Evolutionary conservation across 73 alveolate genomes (phyloP).

Genomic region (Durusdinium trenchii): DNA sequence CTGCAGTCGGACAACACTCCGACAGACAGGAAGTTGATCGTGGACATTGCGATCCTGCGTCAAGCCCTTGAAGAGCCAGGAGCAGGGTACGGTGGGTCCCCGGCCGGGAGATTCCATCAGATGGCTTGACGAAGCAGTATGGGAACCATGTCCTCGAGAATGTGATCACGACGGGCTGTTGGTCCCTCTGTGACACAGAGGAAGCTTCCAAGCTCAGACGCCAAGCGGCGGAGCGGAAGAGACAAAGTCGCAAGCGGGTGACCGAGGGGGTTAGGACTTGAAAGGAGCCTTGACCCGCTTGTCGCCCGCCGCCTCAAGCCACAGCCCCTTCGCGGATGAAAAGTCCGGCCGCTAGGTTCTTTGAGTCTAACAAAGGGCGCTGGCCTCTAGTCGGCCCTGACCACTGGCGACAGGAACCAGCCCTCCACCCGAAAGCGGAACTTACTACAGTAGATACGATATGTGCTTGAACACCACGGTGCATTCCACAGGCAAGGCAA

Average conservation of each 20-base stretch:
- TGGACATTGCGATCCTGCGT: background rate
- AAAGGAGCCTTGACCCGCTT: background rate
- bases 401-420: too few species aligned
- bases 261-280: background rate
- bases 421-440: too few species aligned
- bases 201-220: background rate
- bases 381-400: too few species aligned
- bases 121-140: background rate
- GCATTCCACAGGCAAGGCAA: too few species aligned
- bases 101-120: background rate
- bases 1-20: background rate
- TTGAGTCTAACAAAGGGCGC: too few species aligned
- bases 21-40: background rate
- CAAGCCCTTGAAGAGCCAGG: background rate
- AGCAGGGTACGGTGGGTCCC: background rate
- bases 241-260: background rate
- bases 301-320: background rate
- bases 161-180: background rate
- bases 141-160: background rate
- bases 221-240: background rate
- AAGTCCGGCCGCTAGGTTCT: too few species aligned
- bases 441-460: too few species aligned
- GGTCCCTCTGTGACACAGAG: background rate
- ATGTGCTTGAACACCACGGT: too few species aligned
- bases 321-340: too few species aligned